Conservation (phyloP, 116 monocot genomes). For the Thalassia testudinum region DNA sequence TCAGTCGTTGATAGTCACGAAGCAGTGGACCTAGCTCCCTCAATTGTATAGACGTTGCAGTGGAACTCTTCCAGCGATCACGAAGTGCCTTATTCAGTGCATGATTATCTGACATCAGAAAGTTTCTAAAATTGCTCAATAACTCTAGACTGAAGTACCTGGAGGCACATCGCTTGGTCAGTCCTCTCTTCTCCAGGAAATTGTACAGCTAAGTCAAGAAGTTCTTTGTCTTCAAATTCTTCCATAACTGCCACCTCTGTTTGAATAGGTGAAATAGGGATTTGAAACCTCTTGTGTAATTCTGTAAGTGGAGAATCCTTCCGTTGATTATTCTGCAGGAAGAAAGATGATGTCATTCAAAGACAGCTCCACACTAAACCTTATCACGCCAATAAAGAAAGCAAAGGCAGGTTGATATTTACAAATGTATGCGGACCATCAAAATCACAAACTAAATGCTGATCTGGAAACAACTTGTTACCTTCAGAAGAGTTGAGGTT, state of each 20-base stretch:
- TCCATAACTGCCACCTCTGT: conserved; percentile 24
- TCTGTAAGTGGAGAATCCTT: conserved; percentile 40
- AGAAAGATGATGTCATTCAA: neutral
- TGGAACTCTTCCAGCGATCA: conserved; percentile 61
- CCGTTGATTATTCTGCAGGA: conserved; percentile 23
- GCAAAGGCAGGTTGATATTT: no score
- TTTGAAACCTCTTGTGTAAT: conserved; percentile 56
- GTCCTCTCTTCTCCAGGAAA: conserved; percentile 39
- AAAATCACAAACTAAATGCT: no score
- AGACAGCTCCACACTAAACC: no score
- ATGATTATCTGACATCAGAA: neutral
- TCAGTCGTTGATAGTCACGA: conserved; percentile 69
- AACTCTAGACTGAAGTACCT: conserved; percentile 20
- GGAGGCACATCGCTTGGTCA: conserved; percentile 32
- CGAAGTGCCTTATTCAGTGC: conserved; percentile 33
- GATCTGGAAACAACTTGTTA: conserved; percentile 6
- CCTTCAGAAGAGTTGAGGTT: conserved; percentile 29
- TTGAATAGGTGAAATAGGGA: conserved; percentile 31
- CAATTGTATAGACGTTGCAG: conserved; percentile 46
- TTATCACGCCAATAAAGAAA: no score
- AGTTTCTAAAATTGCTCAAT: neutral
- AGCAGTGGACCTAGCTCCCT: conserved; percentile 65
- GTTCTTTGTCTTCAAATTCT: conserved; percentile 58
- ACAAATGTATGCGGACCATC: no score
- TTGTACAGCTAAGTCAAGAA: conserved; percentile 47